Conservation (phyloP, 306 rosid genomes). For the Psophocarpus tetragonolobus region DNA sequence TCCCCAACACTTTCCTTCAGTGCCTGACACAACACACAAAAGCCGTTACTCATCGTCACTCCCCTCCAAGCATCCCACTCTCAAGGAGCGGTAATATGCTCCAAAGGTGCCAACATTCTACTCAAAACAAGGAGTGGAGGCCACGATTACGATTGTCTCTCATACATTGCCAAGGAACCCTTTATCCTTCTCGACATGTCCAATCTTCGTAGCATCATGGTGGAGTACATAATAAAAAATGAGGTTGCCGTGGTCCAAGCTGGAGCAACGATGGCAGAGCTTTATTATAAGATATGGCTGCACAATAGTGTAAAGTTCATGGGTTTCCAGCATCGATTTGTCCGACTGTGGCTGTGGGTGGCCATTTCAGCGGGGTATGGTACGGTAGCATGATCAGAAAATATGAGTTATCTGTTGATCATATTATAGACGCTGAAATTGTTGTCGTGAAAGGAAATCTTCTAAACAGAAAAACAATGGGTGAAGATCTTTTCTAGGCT, state of each 20-base stretch:
- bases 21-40: slow-evolving; percentile 29
- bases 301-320: slow-evolving; percentile 41
- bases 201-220: slow-evolving; percentile 25
- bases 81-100: slow-evolving; percentile 33
- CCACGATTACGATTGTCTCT: slow-evolving; percentile 45
- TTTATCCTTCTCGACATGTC: slow-evolving; percentile 41
- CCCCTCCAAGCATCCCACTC: slow-evolving; percentile 29
- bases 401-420: slow-evolving; percentile 35
- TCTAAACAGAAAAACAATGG: slow-evolving; percentile 37
- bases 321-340: slow-evolving; percentile 44
- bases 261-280: slow-evolving; percentile 42
- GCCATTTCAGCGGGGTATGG: slow-evolving; percentile 39
- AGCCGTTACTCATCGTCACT: slow-evolving; percentile 38
- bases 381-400: slow-evolving; percentile 41
- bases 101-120: not conserved
- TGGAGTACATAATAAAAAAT: not conserved
- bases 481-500: slow-evolving; percentile 47
- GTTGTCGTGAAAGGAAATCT: slow-evolving; percentile 41
- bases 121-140: slow-evolving; percentile 47
- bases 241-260: slow-evolving; percentile 29
- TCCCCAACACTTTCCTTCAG: not conserved
- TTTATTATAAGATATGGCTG: slow-evolving; percentile 39
- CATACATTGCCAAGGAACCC: slow-evolving; percentile 24
- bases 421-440: slow-evolving; percentile 35
- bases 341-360: slow-evolving; percentile 44